These are phyloP conservation scores for Vaccinium vitisidaea DNA, from an alignment of 148 eudicot genomes.

Conservation along the genomic window DNA sequence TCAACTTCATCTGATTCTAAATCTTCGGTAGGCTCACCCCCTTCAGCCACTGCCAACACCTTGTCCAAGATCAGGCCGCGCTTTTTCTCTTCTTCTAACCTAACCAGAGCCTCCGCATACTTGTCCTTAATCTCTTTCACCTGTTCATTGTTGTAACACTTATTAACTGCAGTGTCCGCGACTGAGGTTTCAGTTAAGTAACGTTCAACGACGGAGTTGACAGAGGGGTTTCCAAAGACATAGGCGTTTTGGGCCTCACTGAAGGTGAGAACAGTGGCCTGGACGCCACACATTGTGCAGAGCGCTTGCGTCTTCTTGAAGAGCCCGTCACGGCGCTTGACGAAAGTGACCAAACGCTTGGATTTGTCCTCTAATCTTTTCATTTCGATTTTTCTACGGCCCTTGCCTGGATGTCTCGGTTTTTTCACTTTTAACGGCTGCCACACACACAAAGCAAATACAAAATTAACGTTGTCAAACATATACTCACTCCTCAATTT, in stretches of 20 bases:
- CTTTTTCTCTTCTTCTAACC: not conserved
- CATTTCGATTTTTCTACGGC: conserved; percentile 19
- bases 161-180: not conserved
- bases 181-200: conserved; percentile 7
- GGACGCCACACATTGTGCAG: conserved; percentile 12
- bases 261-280: conserved; percentile 22
- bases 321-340: conserved; percentile 30
- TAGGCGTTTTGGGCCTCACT: conserved; percentile 24
- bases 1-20: not conserved
- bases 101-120: not conserved
- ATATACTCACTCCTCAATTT: not conserved
- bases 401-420: conserved; percentile 7
- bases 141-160: not conserved
- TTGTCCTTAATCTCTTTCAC: not conserved
- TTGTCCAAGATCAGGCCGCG: not conserved
- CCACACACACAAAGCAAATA: not conserved
- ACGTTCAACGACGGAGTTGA: not conserved
- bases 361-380: conserved; percentile 22
- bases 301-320: conserved; percentile 25
- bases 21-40: not conserved
- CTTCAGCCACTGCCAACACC: not conserved
- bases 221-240: conserved; percentile 22
- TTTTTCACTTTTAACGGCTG: not conserved
- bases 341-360: conserved; percentile 27
- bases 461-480: not conserved